Evolutionary conservation across 1,139 yeast species (phyloP), one percentile per base, ranked within the genome.

Genomic region (Yarrowia galli): DNA sequence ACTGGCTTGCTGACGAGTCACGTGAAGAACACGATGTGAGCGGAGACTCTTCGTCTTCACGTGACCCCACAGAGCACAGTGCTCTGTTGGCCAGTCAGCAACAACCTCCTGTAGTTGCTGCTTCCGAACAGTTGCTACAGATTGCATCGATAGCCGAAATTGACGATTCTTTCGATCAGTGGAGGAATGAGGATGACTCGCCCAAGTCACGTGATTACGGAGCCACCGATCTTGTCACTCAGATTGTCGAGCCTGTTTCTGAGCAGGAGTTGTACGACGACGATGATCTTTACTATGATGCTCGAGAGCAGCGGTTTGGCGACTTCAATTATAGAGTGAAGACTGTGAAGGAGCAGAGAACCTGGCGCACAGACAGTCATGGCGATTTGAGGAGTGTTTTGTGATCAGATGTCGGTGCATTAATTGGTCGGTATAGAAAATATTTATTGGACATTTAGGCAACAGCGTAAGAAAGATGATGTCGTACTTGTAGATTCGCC

Each of bases 1-100:
- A 92, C 75, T 95, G 98, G 98, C 79, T 95, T 9, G 89, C 91
- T 0, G 74, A 72, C 8, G 58, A 53, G 18, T 8, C 22, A 25
- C 36, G 28, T n/a, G 48, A 42, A 13, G 48, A 56, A 2, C 23
- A 40, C 23, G 46, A 20, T 9, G 23, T 23, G 7, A 10, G 46
- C 9, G 15, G 20, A 12, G 10, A 8, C 15, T 20, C 45, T 10
- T 43, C 48, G 35, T 25, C 53, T 12, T 46, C 51, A 46, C 51
- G 51, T n/a, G 36, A 48, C 36, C 36, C 53, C 36, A 48, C 53
- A 10, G 53, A 48, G 5, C 22, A 25, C 15, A 51, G 42, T 2
- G 25, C 18, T 2, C 18, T 51, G 7, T 15, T 51, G 2, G 13
- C 20, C 3, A 13, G 13, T 32, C 56, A 35, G 18, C 40, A 32